Evolutionary conservation across 2,329 filamentous ascomycete genomes (phyloP), one percentile per base, ranked within the genome.

Genomic region (Elsinoe fawcettii): DNA sequence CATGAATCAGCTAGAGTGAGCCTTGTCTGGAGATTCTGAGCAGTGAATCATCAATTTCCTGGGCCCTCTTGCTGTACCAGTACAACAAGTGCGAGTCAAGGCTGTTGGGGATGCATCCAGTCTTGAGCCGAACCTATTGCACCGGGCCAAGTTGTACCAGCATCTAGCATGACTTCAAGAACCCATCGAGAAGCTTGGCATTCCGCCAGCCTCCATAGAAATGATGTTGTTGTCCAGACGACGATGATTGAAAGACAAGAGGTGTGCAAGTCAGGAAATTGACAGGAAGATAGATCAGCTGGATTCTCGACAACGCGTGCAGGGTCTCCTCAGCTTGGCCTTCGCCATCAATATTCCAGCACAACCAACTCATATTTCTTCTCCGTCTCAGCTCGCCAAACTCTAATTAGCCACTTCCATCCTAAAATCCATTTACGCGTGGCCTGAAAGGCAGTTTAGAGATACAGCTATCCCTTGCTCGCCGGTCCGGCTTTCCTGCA

Each of bases 81-180:
- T 32, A 34, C 56, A 51, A 56, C 18, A 44, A 43, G 18, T 30
- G 18, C 39, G 53, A 56, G 53, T 43, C 36, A 41, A 27, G 41
- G 20, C 11, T 11, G 46, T 16, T 7, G 46, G n/a, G n/a, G n/a
- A n/a, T n/a, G n/a, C n/a, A n/a, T n/a, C n/a, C n/a, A n/a, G n/a
- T n/a, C n/a, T n/a, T n/a, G n/a, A n/a, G n/a, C n/a, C n/a, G n/a
- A n/a, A n/a, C n/a, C n/a, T n/a, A n/a, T n/a, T n/a, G n/a, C n/a
- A n/a, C n/a, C n/a, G n/a, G n/a, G n/a, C n/a, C n/a, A n/a, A n/a
- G n/a, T n/a, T n/a, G n/a, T n/a, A n/a, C n/a, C n/a, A n/a, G n/a
- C n/a, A n/a, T n/a, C n/a, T n/a, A n/a, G n/a, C n/a, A n/a, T n/a
- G n/a, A n/a, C n/a, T n/a, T n/a, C n/a, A n/a, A n/a, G n/a, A n/a